A percentile compares a stretch with the other conserved stretches of the same genome.
phyloP scores from a whole-genome alignment of 2,329 filamentous ascomycete species.

The Nannizziopsis barbatae region DNA sequence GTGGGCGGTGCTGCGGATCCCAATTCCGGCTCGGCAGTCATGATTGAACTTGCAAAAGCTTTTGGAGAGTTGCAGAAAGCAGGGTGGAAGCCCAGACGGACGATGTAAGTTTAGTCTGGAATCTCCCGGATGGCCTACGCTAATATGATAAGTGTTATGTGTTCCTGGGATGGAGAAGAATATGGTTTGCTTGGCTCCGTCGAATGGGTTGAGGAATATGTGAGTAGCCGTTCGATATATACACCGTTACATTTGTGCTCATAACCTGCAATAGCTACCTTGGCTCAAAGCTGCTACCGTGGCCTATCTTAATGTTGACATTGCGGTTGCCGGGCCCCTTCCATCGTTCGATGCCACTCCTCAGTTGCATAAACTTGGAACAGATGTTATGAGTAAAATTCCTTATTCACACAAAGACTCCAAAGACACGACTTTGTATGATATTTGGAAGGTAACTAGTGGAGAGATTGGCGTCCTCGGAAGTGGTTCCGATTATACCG shows the following conservation, averaged over 20 bases:
- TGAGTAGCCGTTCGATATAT: slow-evolving; percentile 9
- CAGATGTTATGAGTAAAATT: slow-evolving; percentile 32
- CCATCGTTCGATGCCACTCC: slow-evolving; percentile 32
- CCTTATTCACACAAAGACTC: slow-evolving; percentile 30
- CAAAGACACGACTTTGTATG: slow-evolving; percentile 35
- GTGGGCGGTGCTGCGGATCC: slow-evolving; percentile 44
- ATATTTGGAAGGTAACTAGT: slow-evolving; percentile 31
- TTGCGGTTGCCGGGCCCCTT: slow-evolving; percentile 37
- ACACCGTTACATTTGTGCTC: background rate
- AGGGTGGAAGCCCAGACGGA: slow-evolving; percentile 44
- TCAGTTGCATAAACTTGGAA: slow-evolving; percentile 30
- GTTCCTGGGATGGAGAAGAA: slow-evolving; percentile 30
- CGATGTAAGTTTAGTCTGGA: slow-evolving; percentile 27
- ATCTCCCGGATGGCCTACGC: background rate
- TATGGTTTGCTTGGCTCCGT: slow-evolving; percentile 33
- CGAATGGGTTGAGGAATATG: slow-evolving; percentile 42
- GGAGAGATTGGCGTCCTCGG: slow-evolving; percentile 36
- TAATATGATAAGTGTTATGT: slow-evolving; percentile 19
- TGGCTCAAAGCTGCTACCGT: slow-evolving; percentile 37
- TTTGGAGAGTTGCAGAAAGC: slow-evolving; percentile 38
- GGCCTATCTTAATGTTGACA: slow-evolving; percentile 43
- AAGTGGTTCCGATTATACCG: slow-evolving; percentile 38
- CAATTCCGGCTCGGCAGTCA: slow-evolving; percentile 40
- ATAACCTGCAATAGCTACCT: slow-evolving; percentile 22
- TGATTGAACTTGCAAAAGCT: slow-evolving; percentile 42